Evolutionary conservation across 495 filamentous ascomycete genomes (phyloP).

Genomic region (Choiromyces venosus): DNA sequence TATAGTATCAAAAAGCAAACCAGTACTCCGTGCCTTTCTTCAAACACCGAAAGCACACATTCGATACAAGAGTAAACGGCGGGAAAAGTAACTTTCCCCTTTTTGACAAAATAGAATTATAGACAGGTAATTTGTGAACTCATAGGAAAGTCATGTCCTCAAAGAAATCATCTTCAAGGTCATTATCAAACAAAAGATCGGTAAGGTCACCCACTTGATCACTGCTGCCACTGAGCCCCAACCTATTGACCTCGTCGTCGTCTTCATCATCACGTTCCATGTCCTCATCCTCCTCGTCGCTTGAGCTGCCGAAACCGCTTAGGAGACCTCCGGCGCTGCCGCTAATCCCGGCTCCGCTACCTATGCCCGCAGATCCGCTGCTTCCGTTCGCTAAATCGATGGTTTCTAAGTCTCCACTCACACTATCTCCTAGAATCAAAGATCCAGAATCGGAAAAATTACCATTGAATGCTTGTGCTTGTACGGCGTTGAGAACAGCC

Average conservation of each 20-base stretch:
- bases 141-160: constrained; percentile 41
- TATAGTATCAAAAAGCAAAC: not conserved
- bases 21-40: not conserved
- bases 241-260: constrained; percentile 46
- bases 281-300: constrained; percentile 95
- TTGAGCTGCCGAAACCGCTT: constrained; percentile 92
- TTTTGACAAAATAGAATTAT: constrained; percentile 22
- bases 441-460: constrained; percentile 64
- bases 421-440: constrained; percentile 49
- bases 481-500: constrained; percentile 58
- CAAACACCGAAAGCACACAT: not conserved
- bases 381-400: constrained; percentile 69
- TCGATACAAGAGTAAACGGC: not conserved
- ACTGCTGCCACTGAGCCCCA: constrained; percentile 40
- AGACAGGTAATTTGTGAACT: constrained; percentile 28
- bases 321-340: constrained; percentile 65
- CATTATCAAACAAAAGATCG: constrained; percentile 42
- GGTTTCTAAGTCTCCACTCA: constrained; percentile 57
- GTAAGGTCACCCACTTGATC: constrained; percentile 44
- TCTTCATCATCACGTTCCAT: constrained; percentile 81
- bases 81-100: not conserved
- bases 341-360: constrained; percentile 57
- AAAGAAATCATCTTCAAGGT: constrained; percentile 39
- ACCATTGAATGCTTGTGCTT: constrained; percentile 56
- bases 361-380: constrained; percentile 50